Conservation (phyloP, 2,329 filamentous ascomycete species). For the Eurotiales sp. region DNA sequence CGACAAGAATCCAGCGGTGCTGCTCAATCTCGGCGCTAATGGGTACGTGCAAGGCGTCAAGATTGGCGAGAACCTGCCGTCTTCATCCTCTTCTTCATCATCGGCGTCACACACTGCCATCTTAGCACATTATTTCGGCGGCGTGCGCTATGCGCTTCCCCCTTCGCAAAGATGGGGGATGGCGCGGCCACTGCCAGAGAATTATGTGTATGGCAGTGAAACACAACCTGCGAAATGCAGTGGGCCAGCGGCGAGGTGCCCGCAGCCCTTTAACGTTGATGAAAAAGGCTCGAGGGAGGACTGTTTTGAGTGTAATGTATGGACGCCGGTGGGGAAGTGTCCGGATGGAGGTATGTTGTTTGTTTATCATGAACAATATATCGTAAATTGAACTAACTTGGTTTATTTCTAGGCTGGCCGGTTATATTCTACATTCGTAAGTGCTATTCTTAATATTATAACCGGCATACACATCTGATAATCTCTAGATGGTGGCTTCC, state of each 20-base stretch:
- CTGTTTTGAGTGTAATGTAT: conserved; percentile 56
- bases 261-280: conserved; percentile 43
- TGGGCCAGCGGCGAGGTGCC: conserved; percentile 42
- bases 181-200: conserved; percentile 45
- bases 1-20: not conserved
- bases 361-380: not conserved
- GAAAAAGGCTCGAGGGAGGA: conserved; percentile 48
- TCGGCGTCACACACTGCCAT: no score
- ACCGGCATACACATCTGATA: not conserved
- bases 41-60: conserved; percentile 51
- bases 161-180: conserved; percentile 49
- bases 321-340: conserved; percentile 47
- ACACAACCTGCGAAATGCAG: conserved; percentile 46
- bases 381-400: not conserved
- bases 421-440: conserved; percentile 56
- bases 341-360: conserved; percentile 31
- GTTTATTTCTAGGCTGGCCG: conserved; percentile 47
- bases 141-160: conserved; percentile 54
- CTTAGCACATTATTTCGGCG: conserved; percentile 48
- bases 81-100: no score
- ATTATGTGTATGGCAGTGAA: conserved; percentile 50
- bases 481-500: conserved; percentile 51
- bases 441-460: no score
- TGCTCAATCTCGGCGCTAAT: conserved; percentile 31
- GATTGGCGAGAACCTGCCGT: conserved; percentile 27